Conservation (phyloP, 495 filamentous ascomycete genomes). For the Lasiosphaeriaceae sp. region DNA sequence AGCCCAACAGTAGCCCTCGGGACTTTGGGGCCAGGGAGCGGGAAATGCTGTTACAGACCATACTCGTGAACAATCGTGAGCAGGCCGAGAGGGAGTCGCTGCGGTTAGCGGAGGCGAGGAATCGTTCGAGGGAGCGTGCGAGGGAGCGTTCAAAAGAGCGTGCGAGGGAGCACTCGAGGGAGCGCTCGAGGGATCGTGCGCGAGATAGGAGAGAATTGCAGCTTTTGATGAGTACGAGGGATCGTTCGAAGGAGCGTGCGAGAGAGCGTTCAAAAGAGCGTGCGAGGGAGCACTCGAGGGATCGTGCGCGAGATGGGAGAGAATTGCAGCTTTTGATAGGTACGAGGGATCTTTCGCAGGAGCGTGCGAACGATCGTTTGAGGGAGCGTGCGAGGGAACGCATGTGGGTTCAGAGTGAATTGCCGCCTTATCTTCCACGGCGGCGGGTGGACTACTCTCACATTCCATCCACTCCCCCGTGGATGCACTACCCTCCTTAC, state of each 20-base stretch:
- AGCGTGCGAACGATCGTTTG: background rate
- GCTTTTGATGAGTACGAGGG: background rate
- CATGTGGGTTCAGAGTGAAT: too few relatives aligned
- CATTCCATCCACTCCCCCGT: too few relatives aligned
- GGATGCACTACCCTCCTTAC: background rate
- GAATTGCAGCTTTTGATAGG: background rate
- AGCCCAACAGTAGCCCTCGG: background rate
- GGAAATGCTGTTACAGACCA: background rate
- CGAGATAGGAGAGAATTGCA: background rate
- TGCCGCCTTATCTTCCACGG: too few relatives aligned
- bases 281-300: too few relatives aligned
- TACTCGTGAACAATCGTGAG: background rate
- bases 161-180: background rate
- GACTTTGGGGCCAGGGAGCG: background rate
- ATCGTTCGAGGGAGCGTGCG: background rate
- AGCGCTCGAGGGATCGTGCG: background rate
- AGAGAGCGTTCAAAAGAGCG: background rate
- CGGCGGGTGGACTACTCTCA: too few relatives aligned
- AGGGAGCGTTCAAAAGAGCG: background rate
- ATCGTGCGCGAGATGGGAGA: background rate
- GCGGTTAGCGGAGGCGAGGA: background rate
- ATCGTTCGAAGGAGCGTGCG: background rate
- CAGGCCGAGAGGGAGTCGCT: background rate
- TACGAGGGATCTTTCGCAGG: too few relatives aligned
- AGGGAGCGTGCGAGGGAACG: background rate